Conservation (phyloP, 192 early-diverging fungal genomes). For the Backusella psychrophila region DNA sequence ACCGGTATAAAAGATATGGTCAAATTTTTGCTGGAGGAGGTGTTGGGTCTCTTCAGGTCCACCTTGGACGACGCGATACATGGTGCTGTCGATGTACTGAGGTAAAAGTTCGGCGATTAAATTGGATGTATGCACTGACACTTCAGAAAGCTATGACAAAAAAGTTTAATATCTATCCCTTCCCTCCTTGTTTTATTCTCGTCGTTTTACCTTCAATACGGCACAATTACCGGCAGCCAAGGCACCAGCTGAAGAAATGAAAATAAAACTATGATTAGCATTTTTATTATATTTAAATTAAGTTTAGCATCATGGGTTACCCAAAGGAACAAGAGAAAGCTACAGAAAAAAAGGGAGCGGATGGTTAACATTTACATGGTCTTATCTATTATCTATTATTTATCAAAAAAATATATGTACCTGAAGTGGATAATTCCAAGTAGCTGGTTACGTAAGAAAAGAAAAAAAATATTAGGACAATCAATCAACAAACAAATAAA, state of each 20-base stretch:
- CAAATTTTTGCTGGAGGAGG: conserved; percentile 76
- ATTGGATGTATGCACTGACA: conserved; percentile 63
- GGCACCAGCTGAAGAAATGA: conserved; percentile 53
- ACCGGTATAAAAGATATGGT: conserved; percentile 96
- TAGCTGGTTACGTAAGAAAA: not conserved
- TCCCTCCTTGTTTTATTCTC: not conserved
- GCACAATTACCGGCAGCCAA: conserved; percentile 90
- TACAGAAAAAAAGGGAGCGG: not conserved
- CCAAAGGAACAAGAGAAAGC: conserved; percentile 9
- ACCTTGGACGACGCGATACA: conserved; percentile 77
- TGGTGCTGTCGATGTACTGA: conserved; percentile 69
- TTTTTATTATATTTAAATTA: not conserved
- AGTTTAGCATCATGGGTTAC: not conserved
- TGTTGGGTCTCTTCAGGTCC: conserved; percentile 68
- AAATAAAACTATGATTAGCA: not conserved
- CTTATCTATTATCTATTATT: no score
- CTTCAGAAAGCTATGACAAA: conserved; percentile 67
- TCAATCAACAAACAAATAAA: not conserved
- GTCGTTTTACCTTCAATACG: conserved; percentile 48
- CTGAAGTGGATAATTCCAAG: conserved; percentile 57
- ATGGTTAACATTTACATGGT: not conserved
- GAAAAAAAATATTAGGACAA: not conserved
- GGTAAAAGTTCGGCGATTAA: conserved; percentile 64
- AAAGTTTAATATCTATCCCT: not conserved
- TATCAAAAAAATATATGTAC: not conserved